Evolutionary conservation across 306 rosid species (phyloP).

Genomic region (Macrotyloma uniflorum): DNA sequence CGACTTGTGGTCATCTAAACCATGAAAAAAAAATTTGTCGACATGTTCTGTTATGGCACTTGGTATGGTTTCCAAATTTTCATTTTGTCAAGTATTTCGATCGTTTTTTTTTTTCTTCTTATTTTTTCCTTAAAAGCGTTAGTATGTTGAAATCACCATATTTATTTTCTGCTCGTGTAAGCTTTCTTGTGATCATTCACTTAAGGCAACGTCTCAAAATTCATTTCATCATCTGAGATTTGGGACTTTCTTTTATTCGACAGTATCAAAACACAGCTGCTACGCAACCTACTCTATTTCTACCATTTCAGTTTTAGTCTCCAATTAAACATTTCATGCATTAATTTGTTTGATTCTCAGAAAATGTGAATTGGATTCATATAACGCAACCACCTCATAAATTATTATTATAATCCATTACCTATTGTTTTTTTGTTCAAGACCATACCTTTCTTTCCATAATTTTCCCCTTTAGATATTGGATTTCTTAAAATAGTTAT

Average conservation of each 20-base stretch:
- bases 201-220: not conserved
- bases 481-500: not conserved
- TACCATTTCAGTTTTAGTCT: not conserved
- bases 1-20: not conserved
- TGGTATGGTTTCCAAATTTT: not conserved
- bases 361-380: not conserved
- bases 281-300: not conserved
- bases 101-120: no score
- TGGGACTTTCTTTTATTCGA: not conserved
- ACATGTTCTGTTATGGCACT: not conserved
- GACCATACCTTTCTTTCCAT: not conserved
- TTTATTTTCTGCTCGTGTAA: not conserved
- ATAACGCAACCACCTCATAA: not conserved
- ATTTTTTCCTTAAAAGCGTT: no score
- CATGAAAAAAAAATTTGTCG: not conserved
- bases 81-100: not conserved
- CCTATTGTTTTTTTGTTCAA: not conserved
- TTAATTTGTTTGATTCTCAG: not conserved
- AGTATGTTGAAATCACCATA: not conserved
- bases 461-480: not conserved
- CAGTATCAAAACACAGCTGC: no score
- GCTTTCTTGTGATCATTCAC: not conserved
- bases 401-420: not conserved
- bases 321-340: not conserved
- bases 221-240: not conserved